Evolutionary conservation across 2,329 filamentous ascomycete genomes (phyloP).

Genomic region (Lasiodiplodia hormozganensis): DNA sequence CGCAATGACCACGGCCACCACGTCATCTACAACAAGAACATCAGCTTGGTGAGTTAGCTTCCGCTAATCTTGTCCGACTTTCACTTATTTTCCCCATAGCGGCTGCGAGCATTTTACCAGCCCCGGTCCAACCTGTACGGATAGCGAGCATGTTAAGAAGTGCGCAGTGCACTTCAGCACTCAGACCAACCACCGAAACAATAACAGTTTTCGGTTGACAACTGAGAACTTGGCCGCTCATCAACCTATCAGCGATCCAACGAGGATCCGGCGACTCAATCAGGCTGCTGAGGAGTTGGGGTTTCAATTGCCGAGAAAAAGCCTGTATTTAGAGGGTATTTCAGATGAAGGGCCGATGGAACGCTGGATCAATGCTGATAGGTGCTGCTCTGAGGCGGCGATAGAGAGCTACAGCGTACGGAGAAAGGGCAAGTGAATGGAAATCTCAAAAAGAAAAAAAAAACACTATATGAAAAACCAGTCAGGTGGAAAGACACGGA

Average conservation of each 20-base stretch:
- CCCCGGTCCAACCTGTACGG: not conserved
- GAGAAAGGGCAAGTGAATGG: not conserved
- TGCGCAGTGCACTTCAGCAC: not conserved
- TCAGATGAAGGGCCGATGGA: not conserved
- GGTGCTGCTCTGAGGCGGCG: not conserved
- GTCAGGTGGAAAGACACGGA: not conserved
- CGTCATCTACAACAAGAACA: not conserved
- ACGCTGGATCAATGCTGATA: constrained; percentile 1
- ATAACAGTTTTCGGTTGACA: not conserved
- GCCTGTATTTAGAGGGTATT: not conserved
- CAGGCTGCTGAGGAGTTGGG: constrained; percentile 8
- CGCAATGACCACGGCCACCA: not conserved
- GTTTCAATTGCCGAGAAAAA: not conserved
- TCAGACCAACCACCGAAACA: not conserved
- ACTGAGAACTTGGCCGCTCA: not conserved
- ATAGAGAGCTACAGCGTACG: not conserved
- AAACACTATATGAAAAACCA: not conserved
- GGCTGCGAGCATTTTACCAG: not conserved
- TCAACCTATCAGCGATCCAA: not conserved
- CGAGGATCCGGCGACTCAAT: not conserved
- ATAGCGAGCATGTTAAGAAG: not conserved
- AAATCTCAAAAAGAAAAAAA: not conserved
- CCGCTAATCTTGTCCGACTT: not conserved
- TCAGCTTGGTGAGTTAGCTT: not conserved
- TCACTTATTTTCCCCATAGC: not conserved